phyloP scores from a whole-genome alignment of 106 monocot genomes.

The Dendrobium officinale region DNA sequence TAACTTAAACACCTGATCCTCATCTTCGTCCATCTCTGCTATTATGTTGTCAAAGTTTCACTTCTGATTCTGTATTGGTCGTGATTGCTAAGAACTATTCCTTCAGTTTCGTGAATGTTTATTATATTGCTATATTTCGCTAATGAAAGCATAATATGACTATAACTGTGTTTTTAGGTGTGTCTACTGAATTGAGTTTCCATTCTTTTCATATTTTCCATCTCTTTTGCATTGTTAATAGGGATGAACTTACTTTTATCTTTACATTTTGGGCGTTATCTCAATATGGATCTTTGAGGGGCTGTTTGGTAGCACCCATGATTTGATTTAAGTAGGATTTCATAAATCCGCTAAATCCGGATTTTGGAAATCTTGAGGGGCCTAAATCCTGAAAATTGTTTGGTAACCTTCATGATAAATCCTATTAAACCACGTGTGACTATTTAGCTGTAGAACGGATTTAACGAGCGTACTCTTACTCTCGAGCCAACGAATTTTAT shows the following conservation, averaged over 20 bases:
- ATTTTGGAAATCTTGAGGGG: no score
- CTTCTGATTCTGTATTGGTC: background rate
- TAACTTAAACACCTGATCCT: background rate
- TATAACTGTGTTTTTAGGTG: background rate
- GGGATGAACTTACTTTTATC: background rate
- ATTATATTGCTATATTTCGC: background rate
- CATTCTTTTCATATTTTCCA: background rate
- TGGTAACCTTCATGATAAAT: no score
- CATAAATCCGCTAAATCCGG: no score
- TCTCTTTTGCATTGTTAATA: background rate
- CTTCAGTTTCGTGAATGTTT: background rate
- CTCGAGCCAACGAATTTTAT: no score
- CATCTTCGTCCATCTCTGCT: background rate
- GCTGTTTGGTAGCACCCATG: no score
- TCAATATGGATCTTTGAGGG: background rate
- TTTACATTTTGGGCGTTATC: background rate
- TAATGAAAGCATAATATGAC: background rate
- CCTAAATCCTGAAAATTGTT: no score
- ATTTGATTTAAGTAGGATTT: no score
- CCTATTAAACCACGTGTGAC: no score
- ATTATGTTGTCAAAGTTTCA: background rate
- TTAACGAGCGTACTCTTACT: no score
- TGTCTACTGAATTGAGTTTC: background rate
- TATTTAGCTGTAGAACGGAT: no score
- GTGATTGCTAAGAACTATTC: background rate